A percentile compares a stretch with the other conserved stretches of the same genome.
These are phyloP conservation scores for Canavalia gladiata DNA, from an alignment of 306 rosid genomes.

Conservation along the genomic window DNA sequence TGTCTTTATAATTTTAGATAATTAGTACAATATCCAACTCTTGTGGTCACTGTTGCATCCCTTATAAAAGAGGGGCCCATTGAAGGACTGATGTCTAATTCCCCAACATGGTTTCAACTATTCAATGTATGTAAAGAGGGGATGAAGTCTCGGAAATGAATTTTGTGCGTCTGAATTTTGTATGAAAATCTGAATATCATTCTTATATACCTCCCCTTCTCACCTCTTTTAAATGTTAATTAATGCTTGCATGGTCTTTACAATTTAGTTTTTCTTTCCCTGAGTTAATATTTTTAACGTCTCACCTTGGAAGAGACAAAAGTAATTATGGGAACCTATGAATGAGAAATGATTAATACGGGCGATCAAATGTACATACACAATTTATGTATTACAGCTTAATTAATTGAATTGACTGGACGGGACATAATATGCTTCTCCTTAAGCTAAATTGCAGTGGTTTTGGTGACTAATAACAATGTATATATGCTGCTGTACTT, in stretches of 20 bases:
- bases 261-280: not conserved
- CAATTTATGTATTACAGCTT: not conserved
- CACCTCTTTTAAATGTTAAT: not conserved
- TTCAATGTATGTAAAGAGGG: slow-evolving; percentile 57
- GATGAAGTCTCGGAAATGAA: slow-evolving; percentile 58
- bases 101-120: slow-evolving; percentile 49
- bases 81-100: slow-evolving; percentile 51
- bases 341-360: too few species aligned
- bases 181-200: slow-evolving; percentile 55
- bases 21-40: slow-evolving; percentile 63
- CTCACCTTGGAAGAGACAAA: not conserved
- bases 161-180: slow-evolving; percentile 65
- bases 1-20: slow-evolving; percentile 67
- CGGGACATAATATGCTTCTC: not conserved
- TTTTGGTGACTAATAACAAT: not conserved
- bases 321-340: not conserved
- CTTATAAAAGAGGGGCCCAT: slow-evolving; percentile 60
- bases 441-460: not conserved
- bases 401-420: not conserved
- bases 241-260: not conserved
- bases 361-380: not conserved
- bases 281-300: slow-evolving; percentile 7
- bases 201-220: slow-evolving; percentile 41
- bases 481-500: not conserved
- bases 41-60: slow-evolving; percentile 56